Evolutionary conservation across 192 early-diverging fungal genomes (phyloP), one percentile per base, ranked within the genome.

Genomic region (Coemansia furcata): DNA sequence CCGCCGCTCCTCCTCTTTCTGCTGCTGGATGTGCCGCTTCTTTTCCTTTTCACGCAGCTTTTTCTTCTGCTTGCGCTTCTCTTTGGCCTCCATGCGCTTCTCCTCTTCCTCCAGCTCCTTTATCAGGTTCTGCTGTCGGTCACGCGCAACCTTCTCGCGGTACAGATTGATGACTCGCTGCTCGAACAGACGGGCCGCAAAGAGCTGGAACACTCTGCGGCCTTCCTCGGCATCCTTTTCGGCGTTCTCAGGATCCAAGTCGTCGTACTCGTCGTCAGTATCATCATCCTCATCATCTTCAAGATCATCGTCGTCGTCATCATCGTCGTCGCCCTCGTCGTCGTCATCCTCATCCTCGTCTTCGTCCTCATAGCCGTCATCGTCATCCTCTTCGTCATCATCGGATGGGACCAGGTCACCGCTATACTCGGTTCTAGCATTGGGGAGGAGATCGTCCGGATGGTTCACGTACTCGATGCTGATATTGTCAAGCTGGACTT

Each of bases 121-220:
- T 30, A 98, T 87, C 60, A 98, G 85, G 11, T 92, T 88, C 69
- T 89, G 85, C 76, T 94, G 94, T 52, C 93, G 88, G 66, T 96
- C 95, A 35, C 87, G 88, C 5, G 93, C 96, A 17, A 95, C 89
- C 84, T 97, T 95, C 84, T 99, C 97, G 38, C 94, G 89, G 69
- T 96, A 99, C 4, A 95, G 92, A 62, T 89, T 86, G 44, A 99
- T 78, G 6, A 99, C 95, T 11, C 97, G 89, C 69, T 99, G 94
- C 77, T 97, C 97, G 87, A 99, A 96, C 87, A 99, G 92, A 52
- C 92, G 91, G 21, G 97, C 95, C 8, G 94, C 94, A 87, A 97
- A 95, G 33, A 95, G 91, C 76, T 96, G 94, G 73, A 99, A 97
- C 89, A 95, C 94, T 10, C 89, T 87, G 21, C 95, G 88, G 8